Evolutionary conservation across 164 flowering plant species (phyloP).

Genomic region (Dillenia suffruticosa): DNA sequence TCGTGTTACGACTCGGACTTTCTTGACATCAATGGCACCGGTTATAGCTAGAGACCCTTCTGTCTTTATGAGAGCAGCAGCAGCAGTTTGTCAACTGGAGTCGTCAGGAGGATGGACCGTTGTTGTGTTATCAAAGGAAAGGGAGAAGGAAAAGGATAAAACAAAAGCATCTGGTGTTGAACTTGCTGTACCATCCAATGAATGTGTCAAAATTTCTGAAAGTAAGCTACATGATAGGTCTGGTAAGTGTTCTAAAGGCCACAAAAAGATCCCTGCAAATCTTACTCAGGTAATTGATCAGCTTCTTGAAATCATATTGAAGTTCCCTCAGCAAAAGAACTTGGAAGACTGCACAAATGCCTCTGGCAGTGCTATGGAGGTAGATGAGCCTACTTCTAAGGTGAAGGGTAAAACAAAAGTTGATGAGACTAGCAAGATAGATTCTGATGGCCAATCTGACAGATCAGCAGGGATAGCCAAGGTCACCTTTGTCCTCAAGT

Average conservation of each 20-base stretch:
- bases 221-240: slow-evolving; percentile 60
- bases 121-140: slow-evolving; percentile 68
- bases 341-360: slow-evolving; percentile 30
- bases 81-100: slow-evolving; percentile 81
- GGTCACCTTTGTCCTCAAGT: slow-evolving; percentile 80
- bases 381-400: slow-evolving; percentile 63
- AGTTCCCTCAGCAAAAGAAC: slow-evolving; percentile 34
- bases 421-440: slow-evolving; percentile 48
- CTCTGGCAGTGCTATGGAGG: slow-evolving; percentile 53
- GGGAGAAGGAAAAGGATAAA: slow-evolving; percentile 73
- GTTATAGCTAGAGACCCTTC: slow-evolving; percentile 87
- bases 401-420: slow-evolving; percentile 85
- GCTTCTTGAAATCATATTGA: slow-evolving; percentile 71
- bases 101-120: slow-evolving; percentile 67
- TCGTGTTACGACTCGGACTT: slow-evolving; percentile 48
- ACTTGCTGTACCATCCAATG: slow-evolving; percentile 49
- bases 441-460: slow-evolving; percentile 39
- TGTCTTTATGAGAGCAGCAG: slow-evolving; percentile 80
- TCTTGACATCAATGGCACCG: slow-evolving; percentile 86
- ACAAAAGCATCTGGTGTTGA: slow-evolving; percentile 52
- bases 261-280: slow-evolving; percentile 73
- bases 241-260: slow-evolving; percentile 62
- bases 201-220: slow-evolving; percentile 61
- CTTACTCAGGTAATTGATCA: slow-evolving; percentile 80
- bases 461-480: slow-evolving; percentile 76